These are phyloP conservation scores for Coemansia asiatica DNA, from an alignment of 192 early-diverging fungal species.

Conservation along the genomic window DNA sequence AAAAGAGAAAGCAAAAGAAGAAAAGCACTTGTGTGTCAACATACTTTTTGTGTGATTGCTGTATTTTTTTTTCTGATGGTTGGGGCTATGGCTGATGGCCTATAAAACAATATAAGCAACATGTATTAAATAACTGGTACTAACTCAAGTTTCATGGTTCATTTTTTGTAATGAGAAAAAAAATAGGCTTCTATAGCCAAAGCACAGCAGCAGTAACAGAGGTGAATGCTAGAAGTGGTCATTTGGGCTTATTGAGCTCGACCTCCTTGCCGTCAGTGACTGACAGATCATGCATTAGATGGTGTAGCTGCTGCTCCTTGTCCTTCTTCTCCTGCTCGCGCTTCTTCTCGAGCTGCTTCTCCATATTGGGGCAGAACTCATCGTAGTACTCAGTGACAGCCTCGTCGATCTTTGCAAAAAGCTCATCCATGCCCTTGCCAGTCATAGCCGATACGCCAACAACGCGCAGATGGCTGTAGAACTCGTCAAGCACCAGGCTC, in stretches of 20 bases:
- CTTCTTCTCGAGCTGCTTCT: slow-evolving; percentile 70
- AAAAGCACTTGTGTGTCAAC: too few species aligned
- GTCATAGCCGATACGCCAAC: slow-evolving; percentile 91
- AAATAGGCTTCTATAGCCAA: too few species aligned
- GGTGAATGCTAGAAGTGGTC: too few species aligned
- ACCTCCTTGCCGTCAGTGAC: slow-evolving; percentile 57
- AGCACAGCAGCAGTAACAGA: too few species aligned
- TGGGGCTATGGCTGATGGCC: too few species aligned
- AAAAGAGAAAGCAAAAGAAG: too few species aligned
- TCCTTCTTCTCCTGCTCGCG: slow-evolving; percentile 61
- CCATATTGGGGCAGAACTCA: slow-evolving; percentile 85
- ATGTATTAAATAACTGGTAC: too few species aligned
- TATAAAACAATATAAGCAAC: too few species aligned
- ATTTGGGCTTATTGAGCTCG: slow-evolving; percentile 7
- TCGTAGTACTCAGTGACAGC: slow-evolving; percentile 81
- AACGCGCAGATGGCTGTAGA: slow-evolving; percentile 79
- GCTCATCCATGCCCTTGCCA: slow-evolving; percentile 86
- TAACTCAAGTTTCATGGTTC: too few species aligned
- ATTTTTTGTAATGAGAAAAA: too few species aligned
- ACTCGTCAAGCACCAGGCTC: slow-evolving; percentile 96
- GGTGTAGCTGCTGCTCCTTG: slow-evolving; percentile 69
- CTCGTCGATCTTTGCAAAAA: slow-evolving; percentile 80
- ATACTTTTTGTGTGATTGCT: too few species aligned
- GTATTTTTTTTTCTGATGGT: too few species aligned
- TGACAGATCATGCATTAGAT: slow-evolving; percentile 87